phyloP scores from a whole-genome alignment of 2,329 filamentous ascomycete genomes.

The Blumeria graminis region DNA sequence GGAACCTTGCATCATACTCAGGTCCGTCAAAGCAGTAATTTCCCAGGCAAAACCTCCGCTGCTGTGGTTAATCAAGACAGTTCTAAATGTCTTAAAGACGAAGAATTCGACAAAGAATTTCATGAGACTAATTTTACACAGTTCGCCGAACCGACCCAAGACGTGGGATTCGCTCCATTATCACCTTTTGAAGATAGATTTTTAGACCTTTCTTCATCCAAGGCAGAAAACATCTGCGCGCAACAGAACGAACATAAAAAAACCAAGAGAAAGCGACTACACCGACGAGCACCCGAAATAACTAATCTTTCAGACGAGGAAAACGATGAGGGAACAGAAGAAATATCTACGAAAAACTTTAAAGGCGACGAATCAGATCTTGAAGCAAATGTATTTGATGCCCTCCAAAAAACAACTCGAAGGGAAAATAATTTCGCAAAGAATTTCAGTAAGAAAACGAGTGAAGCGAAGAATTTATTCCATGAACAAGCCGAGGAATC shows the following conservation, averaged over 20 bases:
- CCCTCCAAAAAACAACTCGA: conserved; percentile 41
- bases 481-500: conserved; percentile 92
- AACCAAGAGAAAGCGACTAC: conserved; percentile 24
- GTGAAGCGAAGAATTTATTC: conserved; percentile 65
- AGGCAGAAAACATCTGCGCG: conserved; percentile 39
- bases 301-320: conserved; percentile 19
- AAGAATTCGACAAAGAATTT: conserved; percentile 28
- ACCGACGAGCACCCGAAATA: conserved; percentile 20
- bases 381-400: conserved; percentile 17
- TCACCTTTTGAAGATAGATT: conserved; percentile 49
- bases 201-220: conserved; percentile 38
- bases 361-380: conserved; percentile 11
- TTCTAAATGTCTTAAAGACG: conserved; percentile 34
- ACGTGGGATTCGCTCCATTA: conserved; percentile 48
- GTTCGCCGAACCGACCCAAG: conserved; percentile 55
- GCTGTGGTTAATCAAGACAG: conserved; percentile 30
- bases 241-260: conserved; percentile 42
- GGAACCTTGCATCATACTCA: conserved; percentile 24
- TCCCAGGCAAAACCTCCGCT: conserved; percentile 14
- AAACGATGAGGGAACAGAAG: conserved; percentile 8
- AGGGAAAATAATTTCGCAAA: conserved; percentile 23
- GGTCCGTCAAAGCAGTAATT: conserved; percentile 15
- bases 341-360: conserved; percentile 12
- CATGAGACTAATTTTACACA: conserved; percentile 41
- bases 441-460: conserved; percentile 62